phyloP scores from a whole-genome alignment of 1,284 basidiomycete genomes.

The Ustilago curta region DNA sequence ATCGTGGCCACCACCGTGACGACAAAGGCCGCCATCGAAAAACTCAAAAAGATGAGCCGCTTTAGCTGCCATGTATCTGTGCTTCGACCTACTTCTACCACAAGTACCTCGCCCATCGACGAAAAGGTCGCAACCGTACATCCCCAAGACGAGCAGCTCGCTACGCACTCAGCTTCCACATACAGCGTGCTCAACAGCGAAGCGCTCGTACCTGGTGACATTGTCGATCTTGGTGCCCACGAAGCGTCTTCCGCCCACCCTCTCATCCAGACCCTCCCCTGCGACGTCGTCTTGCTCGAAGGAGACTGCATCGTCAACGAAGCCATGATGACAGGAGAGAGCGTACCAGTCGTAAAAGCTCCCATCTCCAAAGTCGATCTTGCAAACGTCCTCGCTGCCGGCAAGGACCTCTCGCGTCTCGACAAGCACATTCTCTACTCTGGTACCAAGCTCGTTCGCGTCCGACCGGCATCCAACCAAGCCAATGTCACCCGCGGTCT shows the following conservation, averaged over 20 bases:
- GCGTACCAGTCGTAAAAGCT: slow-evolving; percentile 42
- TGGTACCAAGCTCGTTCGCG: slow-evolving; percentile 42
- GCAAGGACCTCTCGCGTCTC: slow-evolving; percentile 9
- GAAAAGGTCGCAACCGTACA: slow-evolving; percentile 12
- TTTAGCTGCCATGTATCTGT: slow-evolving; percentile 44
- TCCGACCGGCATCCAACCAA: slow-evolving; percentile 5
- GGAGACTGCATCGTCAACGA: slow-evolving; percentile 51
- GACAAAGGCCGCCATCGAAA: slow-evolving; percentile 38
- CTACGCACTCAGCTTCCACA: background rate
- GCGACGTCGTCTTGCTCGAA: slow-evolving; percentile 43
- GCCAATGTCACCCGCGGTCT: slow-evolving; percentile 14
- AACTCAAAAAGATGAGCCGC: slow-evolving; percentile 50
- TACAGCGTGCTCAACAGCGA: slow-evolving; percentile 30
- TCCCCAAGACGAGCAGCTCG: slow-evolving; percentile 9
- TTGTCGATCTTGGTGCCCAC: slow-evolving; percentile 34
- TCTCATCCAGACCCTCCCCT: slow-evolving; percentile 37
- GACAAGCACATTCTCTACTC: slow-evolving; percentile 50
- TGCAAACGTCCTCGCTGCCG: slow-evolving; percentile 1
- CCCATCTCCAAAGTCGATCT: slow-evolving; percentile 17
- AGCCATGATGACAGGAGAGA: slow-evolving; percentile 55
- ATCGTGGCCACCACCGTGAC: slow-evolving; percentile 50
- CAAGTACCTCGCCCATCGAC: background rate
- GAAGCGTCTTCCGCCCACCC: slow-evolving; percentile 9
- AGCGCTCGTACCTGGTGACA: slow-evolving; percentile 53
- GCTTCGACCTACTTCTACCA: slow-evolving; percentile 3